phyloP scores from a whole-genome alignment of 1,139 yeast genomes.

The Chernovozyma sophiae-reginae region DNA sequence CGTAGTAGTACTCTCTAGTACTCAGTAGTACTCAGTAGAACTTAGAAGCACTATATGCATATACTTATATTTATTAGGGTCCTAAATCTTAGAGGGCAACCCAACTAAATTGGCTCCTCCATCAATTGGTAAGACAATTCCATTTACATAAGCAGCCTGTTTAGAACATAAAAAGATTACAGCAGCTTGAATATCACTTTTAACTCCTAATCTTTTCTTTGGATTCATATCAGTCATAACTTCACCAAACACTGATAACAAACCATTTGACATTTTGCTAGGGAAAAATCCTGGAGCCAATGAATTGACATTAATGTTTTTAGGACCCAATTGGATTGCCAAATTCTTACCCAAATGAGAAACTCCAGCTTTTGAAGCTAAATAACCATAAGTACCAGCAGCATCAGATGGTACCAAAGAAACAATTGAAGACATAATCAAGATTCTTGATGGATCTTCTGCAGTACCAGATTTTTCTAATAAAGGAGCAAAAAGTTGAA shows the following conservation, averaged over 20 bases:
- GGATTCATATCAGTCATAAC: slow-evolving; percentile 52
- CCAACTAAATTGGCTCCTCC: slow-evolving; percentile 53
- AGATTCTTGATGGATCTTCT: slow-evolving; percentile 62
- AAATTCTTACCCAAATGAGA: slow-evolving; percentile 64
- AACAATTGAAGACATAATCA: slow-evolving; percentile 66
- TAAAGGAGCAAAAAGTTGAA: slow-evolving; percentile 58
- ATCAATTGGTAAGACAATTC: slow-evolving; percentile 69
- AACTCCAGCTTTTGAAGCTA: slow-evolving; percentile 76
- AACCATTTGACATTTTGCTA: slow-evolving; percentile 69
- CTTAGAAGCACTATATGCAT: no score
- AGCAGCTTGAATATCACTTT: slow-evolving; percentile 58
- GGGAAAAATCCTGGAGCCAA: slow-evolving; percentile 82
- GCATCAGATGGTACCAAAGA: slow-evolving; percentile 43
- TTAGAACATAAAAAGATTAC: slow-evolving; percentile 56
- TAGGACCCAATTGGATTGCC: slow-evolving; percentile 63
- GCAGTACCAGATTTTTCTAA: slow-evolving; percentile 51
- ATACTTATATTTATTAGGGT: no score
- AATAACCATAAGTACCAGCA: slow-evolving; percentile 62
- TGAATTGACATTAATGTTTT: slow-evolving; percentile 61
- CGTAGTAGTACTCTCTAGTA: no score
- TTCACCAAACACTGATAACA: slow-evolving; percentile 54
- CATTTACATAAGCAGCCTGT: slow-evolving; percentile 63
- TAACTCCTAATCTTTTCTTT: slow-evolving; percentile 58
- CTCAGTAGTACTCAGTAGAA: no score
- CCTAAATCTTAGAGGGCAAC: slow-evolving; percentile 16